A percentile compares a stretch with the other conserved stretches of the same genome.
These are phyloP conservation scores for Letharia lupina DNA, from an alignment of 495 filamentous ascomycete species.

Conservation along the genomic window DNA sequence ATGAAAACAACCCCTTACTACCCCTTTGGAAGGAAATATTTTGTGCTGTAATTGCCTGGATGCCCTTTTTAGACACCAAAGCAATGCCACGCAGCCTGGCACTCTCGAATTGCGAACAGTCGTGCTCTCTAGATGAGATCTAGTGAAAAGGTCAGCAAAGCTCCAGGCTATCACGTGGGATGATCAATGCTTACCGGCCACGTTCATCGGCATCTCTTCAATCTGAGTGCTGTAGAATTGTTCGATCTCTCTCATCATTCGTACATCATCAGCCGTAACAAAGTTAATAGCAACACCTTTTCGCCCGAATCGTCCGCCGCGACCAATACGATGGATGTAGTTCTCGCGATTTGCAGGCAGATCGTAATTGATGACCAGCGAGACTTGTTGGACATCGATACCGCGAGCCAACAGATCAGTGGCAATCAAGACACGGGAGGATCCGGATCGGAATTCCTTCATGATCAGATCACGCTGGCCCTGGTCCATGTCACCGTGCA, in stretches of 20 bases:
- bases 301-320: slow-evolving; percentile 96
- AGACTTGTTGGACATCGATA: slow-evolving; percentile 99
- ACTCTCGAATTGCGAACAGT: background rate
- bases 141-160: slow-evolving; percentile 19
- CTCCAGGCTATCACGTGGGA: background rate
- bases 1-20: background rate
- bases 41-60: slow-evolving; percentile 9
- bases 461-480: slow-evolving; percentile 95
- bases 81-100: slow-evolving; percentile 12
- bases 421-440: slow-evolving; percentile 94
- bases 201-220: slow-evolving; percentile 57
- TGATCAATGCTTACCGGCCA: slow-evolving; percentile 37
- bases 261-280: slow-evolving; percentile 96
- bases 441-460: slow-evolving; percentile 98
- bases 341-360: slow-evolving; percentile 98
- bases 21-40: background rate
- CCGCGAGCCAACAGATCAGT: slow-evolving; percentile 96
- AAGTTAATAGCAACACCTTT: slow-evolving; percentile 99
- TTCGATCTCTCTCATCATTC: slow-evolving; percentile 97
- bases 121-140: slow-evolving; percentile 41
- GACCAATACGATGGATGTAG: slow-evolving; percentile 99
- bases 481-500: slow-evolving; percentile 99
- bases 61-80: slow-evolving; percentile 8
- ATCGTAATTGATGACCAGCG: slow-evolving; percentile 99
- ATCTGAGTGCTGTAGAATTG: slow-evolving; percentile 59